phyloP scores from a whole-genome alignment of 2,329 filamentous ascomycete genomes.

The Incumbomyces lentus region DNA sequence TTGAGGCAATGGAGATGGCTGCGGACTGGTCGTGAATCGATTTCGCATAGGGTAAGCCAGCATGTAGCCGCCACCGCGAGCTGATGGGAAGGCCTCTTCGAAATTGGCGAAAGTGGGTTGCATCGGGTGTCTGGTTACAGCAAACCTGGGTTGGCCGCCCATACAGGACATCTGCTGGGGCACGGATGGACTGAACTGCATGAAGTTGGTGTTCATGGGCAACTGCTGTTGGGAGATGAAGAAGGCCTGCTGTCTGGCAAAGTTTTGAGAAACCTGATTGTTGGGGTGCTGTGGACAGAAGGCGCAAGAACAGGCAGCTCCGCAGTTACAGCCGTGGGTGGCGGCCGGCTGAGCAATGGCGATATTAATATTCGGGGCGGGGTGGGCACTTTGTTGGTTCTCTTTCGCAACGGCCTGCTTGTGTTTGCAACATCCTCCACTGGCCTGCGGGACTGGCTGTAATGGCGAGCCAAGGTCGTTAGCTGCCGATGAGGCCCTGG shows the following conservation, averaged over 20 bases:
- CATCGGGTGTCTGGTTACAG: neutral
- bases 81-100: neutral
- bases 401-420: slow-evolving; percentile 11
- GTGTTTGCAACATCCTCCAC: slow-evolving; percentile 16
- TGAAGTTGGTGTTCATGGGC: slow-evolving; percentile 8
- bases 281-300: slow-evolving; percentile 22
- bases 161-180: slow-evolving; percentile 16
- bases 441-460: slow-evolving; percentile 1
- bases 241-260: slow-evolving; percentile 16
- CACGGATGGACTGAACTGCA: slow-evolving; percentile 9
- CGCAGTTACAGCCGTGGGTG: slow-evolving; percentile 18
- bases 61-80: neutral
- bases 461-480: slow-evolving; percentile 10
- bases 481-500: slow-evolving; percentile 11
- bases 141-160: slow-evolving; percentile 17
- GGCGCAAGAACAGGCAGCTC: slow-evolving; percentile 18
- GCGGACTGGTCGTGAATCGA: neutral
- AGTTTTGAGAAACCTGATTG: slow-evolving; percentile 18
- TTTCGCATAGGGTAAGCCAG: slow-evolving; percentile 1
- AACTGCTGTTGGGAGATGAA: slow-evolving; percentile 16
- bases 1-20: neutral
- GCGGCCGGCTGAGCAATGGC: neutral
- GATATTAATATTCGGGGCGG: neutral
- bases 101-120: neutral
- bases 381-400: slow-evolving; percentile 6